phyloP scores from a whole-genome alignment of 192 early-diverging fungal species.

The Fimicolochytrium jonesii region DNA sequence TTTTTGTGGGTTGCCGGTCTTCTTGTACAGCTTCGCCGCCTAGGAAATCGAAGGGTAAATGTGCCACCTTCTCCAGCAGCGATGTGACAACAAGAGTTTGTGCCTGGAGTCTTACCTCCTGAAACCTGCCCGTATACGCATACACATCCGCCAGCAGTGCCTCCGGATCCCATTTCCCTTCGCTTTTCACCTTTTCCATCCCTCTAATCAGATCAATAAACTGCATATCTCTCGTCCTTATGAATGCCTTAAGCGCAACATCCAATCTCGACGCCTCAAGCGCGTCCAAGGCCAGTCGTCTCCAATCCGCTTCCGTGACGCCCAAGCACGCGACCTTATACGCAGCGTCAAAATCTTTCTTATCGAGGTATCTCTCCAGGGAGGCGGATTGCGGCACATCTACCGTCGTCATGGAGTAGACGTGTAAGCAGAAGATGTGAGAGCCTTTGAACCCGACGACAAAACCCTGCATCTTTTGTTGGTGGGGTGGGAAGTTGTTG shows the following conservation, averaged over 20 bases:
- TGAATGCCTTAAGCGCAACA: conserved; percentile 46
- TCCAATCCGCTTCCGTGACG: conserved; percentile 55
- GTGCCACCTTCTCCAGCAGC: neutral
- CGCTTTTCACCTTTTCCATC: conserved; percentile 34
- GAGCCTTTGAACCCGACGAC: conserved; percentile 59
- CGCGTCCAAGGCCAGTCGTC: conserved; percentile 43
- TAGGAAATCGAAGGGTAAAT: conserved; percentile 5
- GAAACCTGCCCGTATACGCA: conserved; percentile 44
- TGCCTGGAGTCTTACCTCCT: conserved; percentile 54
- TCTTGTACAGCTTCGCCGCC: conserved; percentile 47
- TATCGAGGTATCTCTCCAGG: conserved; percentile 48
- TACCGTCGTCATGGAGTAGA: conserved; percentile 45
- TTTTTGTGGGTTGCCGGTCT: conserved; percentile 40
- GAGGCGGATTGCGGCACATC: conserved; percentile 50
- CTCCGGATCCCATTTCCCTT: conserved; percentile 39
- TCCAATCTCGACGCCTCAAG: conserved; percentile 44
- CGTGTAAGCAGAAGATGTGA: conserved; percentile 48
- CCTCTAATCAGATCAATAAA: conserved; percentile 39
- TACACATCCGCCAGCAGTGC: conserved; percentile 41
- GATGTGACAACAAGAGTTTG: too few relatives aligned
- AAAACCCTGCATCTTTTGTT: conserved; percentile 53
- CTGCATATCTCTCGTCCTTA: conserved; percentile 43
- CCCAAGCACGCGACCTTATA: conserved; percentile 52
- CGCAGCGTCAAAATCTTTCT: conserved; percentile 41
- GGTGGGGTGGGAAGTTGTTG: conserved; percentile 42